phyloP scores from a whole-genome alignment of 2,329 filamentous ascomycete species.

The Cadophora luteo-olivacea region DNA sequence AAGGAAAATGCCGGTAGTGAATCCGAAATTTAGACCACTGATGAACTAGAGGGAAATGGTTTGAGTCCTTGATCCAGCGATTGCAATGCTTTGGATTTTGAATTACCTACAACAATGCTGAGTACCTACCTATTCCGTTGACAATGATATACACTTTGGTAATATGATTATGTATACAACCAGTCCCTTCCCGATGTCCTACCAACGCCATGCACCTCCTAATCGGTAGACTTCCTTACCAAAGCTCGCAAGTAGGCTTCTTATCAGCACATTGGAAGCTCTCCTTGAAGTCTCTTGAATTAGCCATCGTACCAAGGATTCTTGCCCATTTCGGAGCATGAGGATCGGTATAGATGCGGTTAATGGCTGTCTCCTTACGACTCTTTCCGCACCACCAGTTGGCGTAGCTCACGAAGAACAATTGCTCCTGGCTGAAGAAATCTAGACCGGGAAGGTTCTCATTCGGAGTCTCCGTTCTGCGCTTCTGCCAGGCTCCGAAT shows the following conservation, averaged over 20 bases:
- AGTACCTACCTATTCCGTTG: background rate
- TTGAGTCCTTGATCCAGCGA: background rate
- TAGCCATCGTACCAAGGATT: slow-evolving; percentile 68
- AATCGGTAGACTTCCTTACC: slow-evolving; percentile 51
- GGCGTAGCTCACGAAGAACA: slow-evolving; percentile 72
- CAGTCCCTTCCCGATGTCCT: background rate
- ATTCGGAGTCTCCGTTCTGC: slow-evolving; percentile 57
- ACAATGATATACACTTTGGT: background rate
- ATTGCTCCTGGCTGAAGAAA: slow-evolving; percentile 68
- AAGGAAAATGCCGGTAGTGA: too few relatives aligned
- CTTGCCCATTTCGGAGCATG: slow-evolving; percentile 70
- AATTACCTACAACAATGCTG: background rate
- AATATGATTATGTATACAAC: background rate
- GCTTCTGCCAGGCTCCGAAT: slow-evolving; percentile 70
- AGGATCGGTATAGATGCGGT: slow-evolving; percentile 65
- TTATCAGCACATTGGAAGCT: slow-evolving; percentile 70
- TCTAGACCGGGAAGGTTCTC: slow-evolving; percentile 65
- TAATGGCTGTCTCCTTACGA: slow-evolving; percentile 62
- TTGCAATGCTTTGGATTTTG: background rate
- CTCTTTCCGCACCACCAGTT: slow-evolving; percentile 73
- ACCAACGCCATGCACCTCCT: background rate
- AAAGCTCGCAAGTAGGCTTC: slow-evolving; percentile 73
- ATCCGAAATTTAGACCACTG: too few relatives aligned
- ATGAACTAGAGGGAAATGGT: background rate
- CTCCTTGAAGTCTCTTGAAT: slow-evolving; percentile 71